Evolutionary conservation across 1,284 basidiomycete species (phyloP).

Genomic region (Ceratobasidium sp.): DNA sequence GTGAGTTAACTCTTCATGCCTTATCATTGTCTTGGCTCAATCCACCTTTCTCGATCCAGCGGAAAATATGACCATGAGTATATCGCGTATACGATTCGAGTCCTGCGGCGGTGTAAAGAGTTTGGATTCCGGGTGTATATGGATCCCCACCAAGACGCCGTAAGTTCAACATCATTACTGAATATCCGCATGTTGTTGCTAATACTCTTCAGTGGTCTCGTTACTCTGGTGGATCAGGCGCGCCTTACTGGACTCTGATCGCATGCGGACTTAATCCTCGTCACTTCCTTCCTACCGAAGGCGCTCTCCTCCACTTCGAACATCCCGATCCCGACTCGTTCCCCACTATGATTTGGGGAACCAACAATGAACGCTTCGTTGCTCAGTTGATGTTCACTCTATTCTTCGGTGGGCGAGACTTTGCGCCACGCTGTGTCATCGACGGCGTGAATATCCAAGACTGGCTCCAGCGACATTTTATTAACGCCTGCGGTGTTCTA

Average conservation of each 20-base stretch:
- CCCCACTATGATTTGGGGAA: constrained; percentile 97
- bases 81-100: constrained; percentile 91
- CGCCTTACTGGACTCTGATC: constrained; percentile 93
- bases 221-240: constrained; percentile 95
- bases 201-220: constrained; percentile 86
- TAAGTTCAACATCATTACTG: constrained; percentile 67
- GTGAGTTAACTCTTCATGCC: constrained; percentile 68
- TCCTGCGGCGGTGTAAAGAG: constrained; percentile 91
- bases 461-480: constrained; percentile 89
- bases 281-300: constrained; percentile 86
- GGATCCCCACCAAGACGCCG: constrained; percentile 97
- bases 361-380: constrained; percentile 92
- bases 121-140: constrained; percentile 96
- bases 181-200: neutral
- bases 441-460: constrained; percentile 96
- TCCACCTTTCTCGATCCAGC: too few species aligned
- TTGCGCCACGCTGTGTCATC: constrained; percentile 91
- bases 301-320: constrained; percentile 91
- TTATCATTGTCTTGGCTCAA: neutral
- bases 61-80: constrained; percentile 93
- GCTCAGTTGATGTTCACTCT: constrained; percentile 93
- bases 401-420: constrained; percentile 93
- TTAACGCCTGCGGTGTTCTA: constrained; percentile 81
- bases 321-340: constrained; percentile 85
- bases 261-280: constrained; percentile 94